Evolutionary conservation across 2,329 filamentous ascomycete species (phyloP), one percentile per base, ranked within the genome.

Genomic region (Aspergillus ustus): DNA sequence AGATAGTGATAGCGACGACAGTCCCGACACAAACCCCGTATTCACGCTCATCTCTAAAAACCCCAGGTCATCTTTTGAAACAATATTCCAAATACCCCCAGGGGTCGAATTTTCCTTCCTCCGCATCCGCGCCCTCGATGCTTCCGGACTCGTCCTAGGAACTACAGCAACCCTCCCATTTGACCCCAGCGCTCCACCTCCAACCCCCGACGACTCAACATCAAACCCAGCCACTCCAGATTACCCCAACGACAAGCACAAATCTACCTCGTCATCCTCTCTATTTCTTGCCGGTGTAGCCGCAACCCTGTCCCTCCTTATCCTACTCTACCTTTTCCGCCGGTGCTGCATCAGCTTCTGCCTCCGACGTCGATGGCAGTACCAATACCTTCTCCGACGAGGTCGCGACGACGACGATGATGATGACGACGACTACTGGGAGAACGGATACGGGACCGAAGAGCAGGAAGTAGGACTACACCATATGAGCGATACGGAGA

Each of bases 21-120:
- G 6, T n/a, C 37, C 51, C 8, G 43, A 43, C 51, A 17, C 51
- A 17, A 19, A 20, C 4, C 20, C 34, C 15, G 58, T 60, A 2
- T 70, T 69, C 11, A 55, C 52, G 6, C 64, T 69, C 45, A 54
- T 73, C 31, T 56, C 66, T 8, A 66, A 68, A 4, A 53, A 67
- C 2, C 67, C 68, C 0, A 75, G 70, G 58, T 28, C 48, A 1
- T 70, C 71, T 4, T 75, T 75, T 51, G 73, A 75, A 40, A 74
- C 73, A 7, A 61, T 63, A 7, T 61, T 74, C 19, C 19, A 61
- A 17, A 67, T 75, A n/a, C 68, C 70, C 3, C 8, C 40, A 0
- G 58, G 66, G 22, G 54, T 61, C 0, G 44, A 25, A 4, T 62
- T 62, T 15, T 28, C 37, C 7, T 67, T 56, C 45, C 52, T 74